Evolutionary conservation across 1,284 basidiomycete species (phyloP).

Genomic region (Chiua sp.): DNA sequence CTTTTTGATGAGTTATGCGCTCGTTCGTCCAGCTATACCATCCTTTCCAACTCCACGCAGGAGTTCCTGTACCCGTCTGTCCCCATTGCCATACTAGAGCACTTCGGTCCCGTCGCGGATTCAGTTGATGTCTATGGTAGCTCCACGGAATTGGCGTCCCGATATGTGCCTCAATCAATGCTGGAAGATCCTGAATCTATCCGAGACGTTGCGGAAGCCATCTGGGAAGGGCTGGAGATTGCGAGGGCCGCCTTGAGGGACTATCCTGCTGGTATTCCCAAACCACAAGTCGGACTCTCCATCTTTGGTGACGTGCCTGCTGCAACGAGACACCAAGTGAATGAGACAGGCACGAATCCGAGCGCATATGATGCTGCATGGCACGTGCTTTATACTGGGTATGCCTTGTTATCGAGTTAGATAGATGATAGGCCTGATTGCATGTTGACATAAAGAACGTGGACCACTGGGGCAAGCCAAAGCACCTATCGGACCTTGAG

Average conservation of each 20-base stretch:
- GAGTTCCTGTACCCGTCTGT: too few relatives aligned
- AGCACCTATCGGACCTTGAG: not conserved
- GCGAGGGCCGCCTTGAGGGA: not conserved
- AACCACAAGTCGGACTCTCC: not conserved
- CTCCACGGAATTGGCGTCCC: constrained; percentile 13
- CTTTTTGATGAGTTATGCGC: too few relatives aligned
- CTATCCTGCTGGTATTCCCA: not conserved
- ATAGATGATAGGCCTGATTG: not conserved
- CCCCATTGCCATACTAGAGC: too few relatives aligned
- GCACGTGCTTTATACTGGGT: constrained; percentile 18
- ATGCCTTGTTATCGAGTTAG: not conserved
- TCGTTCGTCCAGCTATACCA: too few relatives aligned
- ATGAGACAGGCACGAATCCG: constrained; percentile 23
- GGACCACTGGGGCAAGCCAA: constrained; percentile 8
- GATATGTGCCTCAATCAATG: constrained; percentile 14
- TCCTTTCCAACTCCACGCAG: too few relatives aligned
- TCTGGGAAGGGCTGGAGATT: constrained; percentile 19
- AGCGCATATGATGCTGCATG: constrained; percentile 16
- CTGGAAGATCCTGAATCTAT: constrained; percentile 11
- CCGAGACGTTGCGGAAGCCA: constrained; percentile 10
- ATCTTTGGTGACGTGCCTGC: constrained; percentile 16
- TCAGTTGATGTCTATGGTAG: not conserved
- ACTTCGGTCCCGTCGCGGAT: too few relatives aligned
- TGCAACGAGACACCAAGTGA: constrained; percentile 4
- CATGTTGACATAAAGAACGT: constrained; percentile 2